Conservation (phyloP, 768 basidiomycete species). For the Kwoniella bestiolae region DNA sequence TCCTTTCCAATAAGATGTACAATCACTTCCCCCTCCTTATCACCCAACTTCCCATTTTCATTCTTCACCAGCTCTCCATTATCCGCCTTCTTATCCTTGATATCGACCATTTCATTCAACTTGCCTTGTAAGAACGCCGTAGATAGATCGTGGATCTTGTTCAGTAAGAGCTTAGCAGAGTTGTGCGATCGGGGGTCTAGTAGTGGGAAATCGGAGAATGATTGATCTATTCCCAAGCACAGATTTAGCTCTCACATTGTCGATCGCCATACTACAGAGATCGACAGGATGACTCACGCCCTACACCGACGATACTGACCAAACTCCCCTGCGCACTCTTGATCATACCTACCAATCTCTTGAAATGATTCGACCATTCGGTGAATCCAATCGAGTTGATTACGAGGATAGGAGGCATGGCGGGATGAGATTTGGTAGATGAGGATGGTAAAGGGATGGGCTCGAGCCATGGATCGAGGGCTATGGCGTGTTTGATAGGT, state of each 20-base stretch:
- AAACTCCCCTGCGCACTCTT: slow-evolving; percentile 48
- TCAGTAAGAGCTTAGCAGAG: slow-evolving; percentile 24
- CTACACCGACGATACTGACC: slow-evolving; percentile 40
- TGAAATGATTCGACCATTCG: slow-evolving; percentile 76
- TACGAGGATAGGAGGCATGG: slow-evolving; percentile 62
- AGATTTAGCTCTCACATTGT: too few relatives aligned
- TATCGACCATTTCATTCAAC: slow-evolving; percentile 14
- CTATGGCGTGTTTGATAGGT: slow-evolving; percentile 66
- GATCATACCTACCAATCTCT: slow-evolving; percentile 64
- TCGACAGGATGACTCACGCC: slow-evolving; percentile 38
- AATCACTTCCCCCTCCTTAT: slow-evolving; percentile 42
- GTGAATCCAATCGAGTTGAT: slow-evolving; percentile 80
- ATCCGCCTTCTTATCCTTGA: slow-evolving; percentile 40
- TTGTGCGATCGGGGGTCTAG: slow-evolving; percentile 35
- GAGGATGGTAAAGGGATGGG: slow-evolving; percentile 66
- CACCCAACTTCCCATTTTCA: slow-evolving; percentile 39
- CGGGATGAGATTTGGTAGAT: slow-evolving; percentile 18
- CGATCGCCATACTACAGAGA: not conserved
- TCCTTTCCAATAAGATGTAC: slow-evolving; percentile 42
- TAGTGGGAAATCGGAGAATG: slow-evolving; percentile 55
- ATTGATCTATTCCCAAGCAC: too few relatives aligned
- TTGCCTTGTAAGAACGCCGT: slow-evolving; percentile 39
- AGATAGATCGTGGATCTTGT: slow-evolving; percentile 44
- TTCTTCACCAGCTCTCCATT: slow-evolving; percentile 32
- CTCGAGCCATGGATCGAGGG: slow-evolving; percentile 85